Conservation (phyloP, 805 yeast species). For the Kodamaea restingae region DNA sequence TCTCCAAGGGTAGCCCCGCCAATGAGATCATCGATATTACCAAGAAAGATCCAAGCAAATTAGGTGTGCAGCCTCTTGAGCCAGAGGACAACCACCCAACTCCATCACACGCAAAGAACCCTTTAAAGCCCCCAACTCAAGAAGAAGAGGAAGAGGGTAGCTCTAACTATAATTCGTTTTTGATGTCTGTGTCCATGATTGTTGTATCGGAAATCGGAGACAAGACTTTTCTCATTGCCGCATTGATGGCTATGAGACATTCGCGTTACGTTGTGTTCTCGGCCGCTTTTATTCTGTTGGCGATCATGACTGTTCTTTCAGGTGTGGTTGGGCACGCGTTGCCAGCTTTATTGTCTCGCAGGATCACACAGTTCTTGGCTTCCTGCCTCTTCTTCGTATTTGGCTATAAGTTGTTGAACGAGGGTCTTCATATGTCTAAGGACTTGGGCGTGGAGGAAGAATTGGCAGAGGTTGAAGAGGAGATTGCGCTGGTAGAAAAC, state of each 20-base stretch:
- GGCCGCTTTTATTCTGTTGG: conserved; percentile 81
- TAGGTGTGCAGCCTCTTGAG: conserved; percentile 19
- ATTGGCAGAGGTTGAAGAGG: conserved; percentile 94
- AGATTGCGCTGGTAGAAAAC: conserved; percentile 63
- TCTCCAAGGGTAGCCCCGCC: neutral
- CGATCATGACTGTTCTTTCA: conserved; percentile 85
- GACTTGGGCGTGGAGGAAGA: conserved; percentile 91
- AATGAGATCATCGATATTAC: conserved; percentile 4
- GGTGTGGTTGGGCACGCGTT: conserved; percentile 90
- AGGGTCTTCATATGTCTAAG: conserved; percentile 78
- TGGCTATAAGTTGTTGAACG: conserved; percentile 70
- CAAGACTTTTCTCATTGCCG: conserved; percentile 94
- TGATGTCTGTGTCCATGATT: conserved; percentile 87
- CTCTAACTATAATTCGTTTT: conserved; percentile 48
- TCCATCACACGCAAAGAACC: conserved; percentile 18
- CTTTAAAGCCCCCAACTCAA: conserved; percentile 15
- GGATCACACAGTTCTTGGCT: conserved; percentile 78
- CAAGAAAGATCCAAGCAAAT: conserved; percentile 1
- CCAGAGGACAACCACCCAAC: conserved; percentile 30
- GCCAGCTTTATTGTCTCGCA: conserved; percentile 77
- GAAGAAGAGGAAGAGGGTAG: conserved; percentile 12
- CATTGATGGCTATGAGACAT: conserved; percentile 96
- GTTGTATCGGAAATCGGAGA: conserved; percentile 95
- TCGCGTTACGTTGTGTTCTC: conserved; percentile 80
- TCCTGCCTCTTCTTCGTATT: conserved; percentile 76